phyloP scores from a whole-genome alignment of 305 asterid species.

The Fraxinus latifolia region DNA sequence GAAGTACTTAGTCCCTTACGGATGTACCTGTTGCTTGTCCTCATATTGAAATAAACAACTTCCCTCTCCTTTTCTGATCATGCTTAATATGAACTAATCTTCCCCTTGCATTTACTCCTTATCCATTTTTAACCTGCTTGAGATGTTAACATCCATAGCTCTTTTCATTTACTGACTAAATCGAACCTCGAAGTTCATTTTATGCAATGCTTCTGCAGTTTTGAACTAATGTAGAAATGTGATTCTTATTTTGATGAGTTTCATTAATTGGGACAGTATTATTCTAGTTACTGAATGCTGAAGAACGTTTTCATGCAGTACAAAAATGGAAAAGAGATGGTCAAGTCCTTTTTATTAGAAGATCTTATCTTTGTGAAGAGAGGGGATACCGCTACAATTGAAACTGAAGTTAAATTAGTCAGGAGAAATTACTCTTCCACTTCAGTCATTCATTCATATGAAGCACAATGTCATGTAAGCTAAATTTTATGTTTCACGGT shows the following conservation, averaged over 20 bases:
- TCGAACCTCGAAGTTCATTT: background rate
- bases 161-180: background rate
- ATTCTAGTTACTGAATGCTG: conserved; percentile 15
- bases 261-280: background rate
- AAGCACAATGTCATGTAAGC: conserved; percentile 64
- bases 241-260: background rate
- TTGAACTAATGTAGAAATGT: background rate
- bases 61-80: background rate
- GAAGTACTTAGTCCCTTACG: background rate
- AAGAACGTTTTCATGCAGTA: conserved; percentile 42
- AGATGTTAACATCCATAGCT: background rate
- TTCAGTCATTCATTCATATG: conserved; percentile 50
- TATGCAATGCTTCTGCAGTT: background rate
- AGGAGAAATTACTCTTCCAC: conserved; percentile 39
- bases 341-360: conserved; percentile 47
- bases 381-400: conserved; percentile 26
- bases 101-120: background rate
- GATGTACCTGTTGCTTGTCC: conserved; percentile 2
- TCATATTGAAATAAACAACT: background rate
- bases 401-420: conserved; percentile 39
- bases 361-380: conserved; percentile 45
- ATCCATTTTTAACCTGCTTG: background rate
- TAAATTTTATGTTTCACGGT: conserved; percentile 15
- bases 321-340: conserved; percentile 40
- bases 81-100: background rate